Evolutionary conservation across 495 filamentous ascomycete species (phyloP).

Genomic region (Cetradonia linearis): DNA sequence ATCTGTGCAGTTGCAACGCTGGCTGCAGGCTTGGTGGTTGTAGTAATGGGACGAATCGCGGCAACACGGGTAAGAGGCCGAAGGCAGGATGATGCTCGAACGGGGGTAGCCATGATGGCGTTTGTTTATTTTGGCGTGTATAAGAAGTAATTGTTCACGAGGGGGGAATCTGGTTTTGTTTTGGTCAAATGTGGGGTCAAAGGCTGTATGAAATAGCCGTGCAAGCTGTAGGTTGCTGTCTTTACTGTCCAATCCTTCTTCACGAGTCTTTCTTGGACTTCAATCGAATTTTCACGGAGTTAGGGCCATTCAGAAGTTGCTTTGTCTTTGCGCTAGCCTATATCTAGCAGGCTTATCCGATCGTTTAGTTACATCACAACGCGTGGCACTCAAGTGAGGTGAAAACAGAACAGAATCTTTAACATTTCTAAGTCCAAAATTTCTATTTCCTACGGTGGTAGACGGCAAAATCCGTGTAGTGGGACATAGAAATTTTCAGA

Average conservation of each 20-base stretch:
- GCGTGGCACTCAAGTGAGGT: background rate
- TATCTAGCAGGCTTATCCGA: background rate
- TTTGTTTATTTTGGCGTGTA: background rate
- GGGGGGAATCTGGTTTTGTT: background rate
- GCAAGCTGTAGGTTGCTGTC: background rate
- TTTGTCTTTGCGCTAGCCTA: constrained; percentile 2
- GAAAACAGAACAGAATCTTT: background rate
- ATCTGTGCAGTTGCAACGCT: constrained; percentile 16
- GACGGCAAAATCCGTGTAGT: too few species aligned
- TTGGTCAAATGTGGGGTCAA: constrained; percentile 1
- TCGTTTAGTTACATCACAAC: constrained; percentile 4
- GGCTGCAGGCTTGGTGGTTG: constrained; percentile 33
- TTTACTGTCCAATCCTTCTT: background rate
- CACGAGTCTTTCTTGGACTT: background rate
- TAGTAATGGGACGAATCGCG: constrained; percentile 30
- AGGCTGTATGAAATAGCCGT: background rate
- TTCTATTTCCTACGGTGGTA: too few species aligned
- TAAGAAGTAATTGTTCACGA: background rate
- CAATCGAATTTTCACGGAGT: background rate
- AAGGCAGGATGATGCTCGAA: constrained; percentile 36
- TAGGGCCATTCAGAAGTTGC: background rate
- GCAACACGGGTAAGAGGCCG: constrained; percentile 34
- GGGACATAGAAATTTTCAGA: too few species aligned
- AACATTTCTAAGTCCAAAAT: background rate
- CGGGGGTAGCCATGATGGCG: constrained; percentile 35